phyloP scores from a whole-genome alignment of 1,284 basidiomycete species.

The Trichosporon sp. region DNA sequence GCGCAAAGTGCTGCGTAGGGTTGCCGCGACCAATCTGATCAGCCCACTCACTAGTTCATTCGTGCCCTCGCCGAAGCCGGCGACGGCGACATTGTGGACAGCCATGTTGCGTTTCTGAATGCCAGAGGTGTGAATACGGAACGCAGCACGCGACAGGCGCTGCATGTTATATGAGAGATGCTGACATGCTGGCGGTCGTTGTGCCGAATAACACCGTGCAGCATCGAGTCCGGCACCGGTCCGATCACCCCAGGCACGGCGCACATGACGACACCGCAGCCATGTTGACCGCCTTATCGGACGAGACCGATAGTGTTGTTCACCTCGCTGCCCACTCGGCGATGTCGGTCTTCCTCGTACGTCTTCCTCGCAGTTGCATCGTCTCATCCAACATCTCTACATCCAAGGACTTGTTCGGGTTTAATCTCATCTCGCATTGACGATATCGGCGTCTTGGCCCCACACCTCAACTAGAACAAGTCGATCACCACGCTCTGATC shows the following conservation, averaged over 20 bases:
- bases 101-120: conserved; percentile 10
- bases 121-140: background rate
- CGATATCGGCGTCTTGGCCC: background rate
- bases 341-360: too few species aligned
- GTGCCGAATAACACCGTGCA: conserved; percentile 8
- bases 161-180: background rate
- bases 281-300: background rate
- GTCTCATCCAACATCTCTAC: background rate
- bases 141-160: background rate
- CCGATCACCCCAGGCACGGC: background rate
- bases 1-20: background rate
- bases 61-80: conserved; percentile 54
- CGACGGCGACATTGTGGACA: conserved; percentile 45
- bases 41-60: conserved; percentile 49
- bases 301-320: background rate
- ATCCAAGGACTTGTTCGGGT: background rate
- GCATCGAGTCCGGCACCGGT: background rate
- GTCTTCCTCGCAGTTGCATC: background rate
- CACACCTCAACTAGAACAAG: background rate
- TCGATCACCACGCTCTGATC: conserved; percentile 5
- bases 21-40: too few species aligned
- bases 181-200: background rate
- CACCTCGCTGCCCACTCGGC: background rate
- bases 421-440: background rate
- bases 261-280: background rate